Percentiles rank a stretch among this genome's conserved stretches.
Evolutionary conservation across 169 alveolate species (phyloP).

Genomic region (Blepharisma undulans): DNA sequence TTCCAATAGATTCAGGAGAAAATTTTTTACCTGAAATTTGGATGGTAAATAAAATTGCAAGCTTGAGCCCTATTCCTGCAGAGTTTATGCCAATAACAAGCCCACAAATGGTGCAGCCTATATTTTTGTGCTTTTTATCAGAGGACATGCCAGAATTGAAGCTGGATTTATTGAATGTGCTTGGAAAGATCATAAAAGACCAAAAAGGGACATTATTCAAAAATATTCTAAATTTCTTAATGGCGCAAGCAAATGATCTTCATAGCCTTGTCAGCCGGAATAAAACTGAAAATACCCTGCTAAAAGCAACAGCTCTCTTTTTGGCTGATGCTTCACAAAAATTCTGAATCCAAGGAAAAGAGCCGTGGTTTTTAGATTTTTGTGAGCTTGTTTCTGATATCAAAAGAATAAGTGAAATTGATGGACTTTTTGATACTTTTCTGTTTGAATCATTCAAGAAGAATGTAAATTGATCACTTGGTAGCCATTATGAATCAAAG

Average conservation of each 20-base stretch:
- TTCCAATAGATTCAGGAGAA: conserved; percentile 12
- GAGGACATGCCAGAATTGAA: not conserved
- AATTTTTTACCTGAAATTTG: not conserved
- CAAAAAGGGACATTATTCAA: not conserved
- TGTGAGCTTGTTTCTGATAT: not conserved
- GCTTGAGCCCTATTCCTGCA: not conserved
- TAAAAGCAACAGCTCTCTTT: not conserved
- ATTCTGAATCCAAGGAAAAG: not conserved
- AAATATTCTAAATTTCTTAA: not conserved
- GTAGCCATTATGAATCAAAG: conserved; percentile 1
- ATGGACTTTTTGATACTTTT: not conserved
- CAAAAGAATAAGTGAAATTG: not conserved
- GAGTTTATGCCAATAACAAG: not conserved
- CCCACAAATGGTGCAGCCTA: not conserved
- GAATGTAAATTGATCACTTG: not conserved
- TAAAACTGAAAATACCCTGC: not conserved
- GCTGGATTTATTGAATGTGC: not conserved
- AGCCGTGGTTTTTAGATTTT: conserved; percentile 1
- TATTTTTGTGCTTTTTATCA: not conserved
- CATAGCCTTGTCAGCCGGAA: not conserved
- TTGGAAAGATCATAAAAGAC: not conserved
- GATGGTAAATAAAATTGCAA: not conserved
- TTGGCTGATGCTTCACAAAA: not conserved
- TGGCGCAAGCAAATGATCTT: not conserved
- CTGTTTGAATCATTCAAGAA: not conserved